These are phyloP conservation scores for Leucocoprinus birnbaumii DNA, from an alignment of 768 basidiomycete genomes.

Conservation along the genomic window DNA sequence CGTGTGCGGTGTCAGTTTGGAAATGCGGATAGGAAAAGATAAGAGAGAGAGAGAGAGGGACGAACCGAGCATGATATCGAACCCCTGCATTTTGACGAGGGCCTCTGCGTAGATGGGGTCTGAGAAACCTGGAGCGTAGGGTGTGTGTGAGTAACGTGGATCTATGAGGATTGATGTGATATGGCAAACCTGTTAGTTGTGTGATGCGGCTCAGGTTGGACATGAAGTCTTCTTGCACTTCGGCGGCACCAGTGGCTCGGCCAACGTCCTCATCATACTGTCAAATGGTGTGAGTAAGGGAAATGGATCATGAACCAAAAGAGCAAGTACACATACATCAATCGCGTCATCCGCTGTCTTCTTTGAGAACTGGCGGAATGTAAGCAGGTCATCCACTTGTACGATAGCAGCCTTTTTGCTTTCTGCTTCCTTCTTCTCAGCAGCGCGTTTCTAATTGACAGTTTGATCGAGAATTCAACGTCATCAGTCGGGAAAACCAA, in stretches of 20 bases:
- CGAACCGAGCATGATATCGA: constrained; percentile 90
- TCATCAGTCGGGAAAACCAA: no score
- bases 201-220: constrained; percentile 92
- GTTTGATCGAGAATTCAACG: not conserved
- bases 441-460: constrained; percentile 70
- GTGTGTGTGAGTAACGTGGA: no score
- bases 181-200: constrained; percentile 79
- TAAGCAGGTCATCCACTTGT: constrained; percentile 91
- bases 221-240: constrained; percentile 88
- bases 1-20: not conserved
- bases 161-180: no score
- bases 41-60: not conserved
- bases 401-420: constrained; percentile 60
- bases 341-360: constrained; percentile 80
- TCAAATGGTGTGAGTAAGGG: constrained; percentile 2
- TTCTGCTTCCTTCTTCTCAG: constrained; percentile 88
- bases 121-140: constrained; percentile 72
- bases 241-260: constrained; percentile 82
- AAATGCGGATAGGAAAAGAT: not conserved
- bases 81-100: constrained; percentile 95
- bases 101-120: constrained; percentile 99
- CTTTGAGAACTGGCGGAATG: constrained; percentile 94
- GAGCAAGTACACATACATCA: constrained; percentile 43
- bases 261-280: constrained; percentile 90
- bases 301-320: not conserved